These are phyloP conservation scores for Mercurialis annua DNA, from an alignment of 345 rosid genomes.

Conservation along the genomic window DNA sequence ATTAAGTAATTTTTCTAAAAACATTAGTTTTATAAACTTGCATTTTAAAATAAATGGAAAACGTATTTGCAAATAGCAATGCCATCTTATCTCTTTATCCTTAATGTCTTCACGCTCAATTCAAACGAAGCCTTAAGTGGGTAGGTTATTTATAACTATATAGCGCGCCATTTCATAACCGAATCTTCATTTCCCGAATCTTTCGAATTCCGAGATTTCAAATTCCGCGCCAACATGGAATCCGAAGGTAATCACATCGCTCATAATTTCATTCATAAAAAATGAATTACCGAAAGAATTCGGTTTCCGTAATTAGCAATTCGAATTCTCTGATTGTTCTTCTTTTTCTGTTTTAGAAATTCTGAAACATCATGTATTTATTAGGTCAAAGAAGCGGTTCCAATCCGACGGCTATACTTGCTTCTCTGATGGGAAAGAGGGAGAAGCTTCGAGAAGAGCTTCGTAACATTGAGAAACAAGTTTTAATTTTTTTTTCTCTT, in stretches of 20 bases:
- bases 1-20: no score
- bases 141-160: neutral
- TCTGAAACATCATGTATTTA: slow-evolving; percentile 10
- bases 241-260: slow-evolving; percentile 15
- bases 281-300: neutral
- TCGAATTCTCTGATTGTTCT: neutral
- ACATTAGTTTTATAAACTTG: no score
- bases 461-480: slow-evolving; percentile 28
- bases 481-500: neutral
- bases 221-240: slow-evolving; percentile 37
- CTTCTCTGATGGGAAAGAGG: slow-evolving; percentile 26
- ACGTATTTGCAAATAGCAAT: no score
- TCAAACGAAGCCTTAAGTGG: neutral
- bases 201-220: slow-evolving; percentile 11
- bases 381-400: slow-evolving; percentile 26
- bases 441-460: slow-evolving; percentile 30
- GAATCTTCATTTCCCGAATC: neutral
- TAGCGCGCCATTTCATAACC: neutral
- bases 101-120: no score
- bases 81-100: neutral
- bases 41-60: no score
- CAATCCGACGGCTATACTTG: slow-evolving; percentile 39
- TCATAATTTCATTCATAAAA: no score
- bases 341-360: neutral
- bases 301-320: neutral